Conservation (phyloP, 768 basidiomycete genomes). For the Leucocoprinus birnbaumii region DNA sequence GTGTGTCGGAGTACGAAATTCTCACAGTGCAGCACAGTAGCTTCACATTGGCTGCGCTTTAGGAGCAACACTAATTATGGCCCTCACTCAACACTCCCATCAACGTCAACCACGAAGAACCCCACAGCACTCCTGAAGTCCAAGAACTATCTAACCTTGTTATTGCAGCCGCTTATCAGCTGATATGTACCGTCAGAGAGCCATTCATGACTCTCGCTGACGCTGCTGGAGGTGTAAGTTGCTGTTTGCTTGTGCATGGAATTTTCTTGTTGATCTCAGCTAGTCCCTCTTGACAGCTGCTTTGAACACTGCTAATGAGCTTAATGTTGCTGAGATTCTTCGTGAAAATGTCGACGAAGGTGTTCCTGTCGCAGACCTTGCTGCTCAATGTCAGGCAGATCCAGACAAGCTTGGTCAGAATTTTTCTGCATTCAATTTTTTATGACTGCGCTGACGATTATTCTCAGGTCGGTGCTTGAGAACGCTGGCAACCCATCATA, state of each 20-base stretch:
- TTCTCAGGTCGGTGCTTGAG: constrained; percentile 20
- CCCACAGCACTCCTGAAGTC: not conserved
- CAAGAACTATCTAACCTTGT: constrained; percentile 5
- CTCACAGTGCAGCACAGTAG: too few species aligned
- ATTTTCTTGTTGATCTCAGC: not conserved
- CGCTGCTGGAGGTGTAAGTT: constrained; percentile 5
- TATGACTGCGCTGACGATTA: not conserved
- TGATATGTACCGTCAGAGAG: constrained; percentile 7
- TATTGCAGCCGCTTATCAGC: constrained; percentile 9
- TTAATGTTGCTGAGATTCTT: constrained; percentile 8
- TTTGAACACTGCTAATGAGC: constrained; percentile 8
- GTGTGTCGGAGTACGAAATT: too few species aligned
- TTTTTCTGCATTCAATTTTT: not conserved
- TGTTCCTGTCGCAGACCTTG: not conserved
- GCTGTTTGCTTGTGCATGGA: not conserved
- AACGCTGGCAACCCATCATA: constrained; percentile 21
- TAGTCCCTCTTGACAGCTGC: constrained; percentile 10
- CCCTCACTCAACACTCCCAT: not conserved
- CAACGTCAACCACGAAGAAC: not conserved
- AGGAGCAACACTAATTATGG: too few species aligned
- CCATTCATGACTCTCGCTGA: constrained; percentile 5
- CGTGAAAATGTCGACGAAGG: not conserved
- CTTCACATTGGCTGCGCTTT: too few species aligned
- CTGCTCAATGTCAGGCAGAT: not conserved
- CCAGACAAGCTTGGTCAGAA: constrained; percentile 8